phyloP scores from a whole-genome alignment of 2,329 filamentous ascomycete genomes.

The Colletotrichum tamarilloi region DNA sequence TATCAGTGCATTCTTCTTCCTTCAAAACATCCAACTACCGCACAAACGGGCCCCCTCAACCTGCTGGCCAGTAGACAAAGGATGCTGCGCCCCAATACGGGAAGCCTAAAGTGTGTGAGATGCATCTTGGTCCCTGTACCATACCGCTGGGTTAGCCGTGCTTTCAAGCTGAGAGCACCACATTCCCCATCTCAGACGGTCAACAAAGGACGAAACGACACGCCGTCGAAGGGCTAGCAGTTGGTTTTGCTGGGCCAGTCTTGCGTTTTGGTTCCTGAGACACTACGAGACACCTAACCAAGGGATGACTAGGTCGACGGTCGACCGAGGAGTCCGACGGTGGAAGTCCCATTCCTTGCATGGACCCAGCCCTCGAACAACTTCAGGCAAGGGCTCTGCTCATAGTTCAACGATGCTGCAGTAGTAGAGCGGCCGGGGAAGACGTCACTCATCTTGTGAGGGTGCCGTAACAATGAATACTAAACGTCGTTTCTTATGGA shows the following conservation, averaged over 20 bases:
- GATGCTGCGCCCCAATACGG: constrained; percentile 11
- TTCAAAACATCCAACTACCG: constrained; percentile 5
- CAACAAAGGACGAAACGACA: constrained; percentile 25
- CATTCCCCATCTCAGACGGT: not conserved
- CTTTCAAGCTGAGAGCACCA: not conserved
- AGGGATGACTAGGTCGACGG: not conserved
- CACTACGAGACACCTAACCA: not conserved
- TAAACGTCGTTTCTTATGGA: not conserved
- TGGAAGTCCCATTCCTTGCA: not conserved
- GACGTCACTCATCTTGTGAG: not conserved
- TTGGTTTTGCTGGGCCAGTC: not conserved
- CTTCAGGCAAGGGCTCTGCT: not conserved
- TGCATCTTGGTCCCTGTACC: constrained; percentile 1
- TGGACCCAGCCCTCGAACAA: not conserved
- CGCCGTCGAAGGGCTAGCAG: constrained; percentile 9
- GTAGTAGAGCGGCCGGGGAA: not conserved
- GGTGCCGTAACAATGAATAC: not conserved
- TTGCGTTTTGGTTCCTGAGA: not conserved
- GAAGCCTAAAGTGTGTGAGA: not conserved
- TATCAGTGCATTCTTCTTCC: not conserved
- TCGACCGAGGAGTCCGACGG: not conserved
- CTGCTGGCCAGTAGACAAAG: constrained; percentile 11
- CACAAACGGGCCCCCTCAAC: not conserved
- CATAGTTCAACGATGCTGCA: not conserved
- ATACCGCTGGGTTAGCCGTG: constrained; percentile 10